Evolutionary conservation across 176 grass and related monocot species (phyloP), one percentile per base, ranked within the genome.

Genomic region (Puya raimondii): DNA sequence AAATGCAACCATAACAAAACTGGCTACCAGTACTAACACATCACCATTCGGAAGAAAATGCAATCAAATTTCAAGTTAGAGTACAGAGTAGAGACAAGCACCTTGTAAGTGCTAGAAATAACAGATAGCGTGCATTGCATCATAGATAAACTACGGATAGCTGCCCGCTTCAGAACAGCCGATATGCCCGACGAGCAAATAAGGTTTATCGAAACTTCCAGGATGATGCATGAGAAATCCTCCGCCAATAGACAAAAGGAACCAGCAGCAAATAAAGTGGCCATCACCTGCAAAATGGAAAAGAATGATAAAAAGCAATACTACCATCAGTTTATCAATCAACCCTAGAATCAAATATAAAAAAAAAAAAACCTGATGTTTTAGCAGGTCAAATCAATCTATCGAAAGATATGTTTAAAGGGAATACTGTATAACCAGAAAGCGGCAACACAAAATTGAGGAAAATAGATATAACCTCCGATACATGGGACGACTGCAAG

Each of bases 21-120:
- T 33, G 2, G 29, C 29, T 33, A 5, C 29, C 29, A 26, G 25
- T 26, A 26, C 25, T 26, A 26, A 26, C 25, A 26, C 25, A 26
- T 26, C 25, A 26, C 25, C 25, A 26, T 26, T 26, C 25, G 1
- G 25, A 26, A 26, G 25, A 2, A 26, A 1, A 26, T 2, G 25
- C 25, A 26, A 26, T 26, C 25, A 26, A 26, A 2, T 26, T 26
- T 26, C 25, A 26, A 26, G 25, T 26, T 26, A 26, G 2, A 26
- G 25, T 26, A 26, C 25, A 26, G 25, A 26, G 25, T 26, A 57
- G 47, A 49, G 63, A 75, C 27, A 81, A 64, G 72, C 78, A 89
- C 91, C 88, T 87, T 80, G 61, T 89, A 85, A 87, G 91, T 81
- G 81, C 76, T 85, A 78, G 61, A 73, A 65, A 84, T 74, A 87